phyloP scores from a whole-genome alignment of 1,139 yeast species.

The Saccharomyces hybrid region DNA sequence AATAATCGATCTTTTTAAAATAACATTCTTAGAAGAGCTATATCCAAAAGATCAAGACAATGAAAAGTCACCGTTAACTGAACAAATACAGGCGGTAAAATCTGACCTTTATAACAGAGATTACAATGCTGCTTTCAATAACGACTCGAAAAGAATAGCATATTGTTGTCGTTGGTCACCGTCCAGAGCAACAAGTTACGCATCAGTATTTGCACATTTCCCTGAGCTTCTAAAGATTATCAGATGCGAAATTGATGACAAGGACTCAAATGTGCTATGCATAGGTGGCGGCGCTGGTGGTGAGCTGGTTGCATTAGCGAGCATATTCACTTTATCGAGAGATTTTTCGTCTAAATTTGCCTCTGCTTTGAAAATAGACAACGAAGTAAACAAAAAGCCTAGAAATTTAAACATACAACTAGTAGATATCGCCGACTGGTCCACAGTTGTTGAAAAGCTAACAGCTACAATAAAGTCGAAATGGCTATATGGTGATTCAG shows the following conservation, averaged over 20 bases:
- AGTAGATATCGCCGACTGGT: slow-evolving; percentile 79
- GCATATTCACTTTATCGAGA: slow-evolving; percentile 43
- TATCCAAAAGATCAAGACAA: slow-evolving; percentile 25
- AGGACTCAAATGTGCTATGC: slow-evolving; percentile 40
- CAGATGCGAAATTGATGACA: slow-evolving; percentile 10
- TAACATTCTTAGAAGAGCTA: slow-evolving; percentile 41
- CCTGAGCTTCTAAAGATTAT: slow-evolving; percentile 38
- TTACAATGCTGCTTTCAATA: slow-evolving; percentile 60
- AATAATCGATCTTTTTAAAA: slow-evolving; percentile 44
- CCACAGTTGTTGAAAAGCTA: slow-evolving; percentile 41
- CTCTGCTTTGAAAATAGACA: slow-evolving; percentile 11
- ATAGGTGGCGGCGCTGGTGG: slow-evolving; percentile 92
- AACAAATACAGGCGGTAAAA: slow-evolving; percentile 60
- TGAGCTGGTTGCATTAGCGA: slow-evolving; percentile 63
- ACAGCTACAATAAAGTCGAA: slow-evolving; percentile 38
- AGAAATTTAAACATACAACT: slow-evolving; percentile 42
- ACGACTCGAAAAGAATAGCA: slow-evolving; percentile 59
- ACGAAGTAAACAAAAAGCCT: slow-evolving; percentile 25
- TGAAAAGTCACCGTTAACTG: slow-evolving; percentile 31
- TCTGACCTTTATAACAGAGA: slow-evolving; percentile 61
- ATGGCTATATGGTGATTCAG: slow-evolving; percentile 42
- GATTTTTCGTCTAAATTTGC: slow-evolving; percentile 31
- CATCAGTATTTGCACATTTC: slow-evolving; percentile 53
- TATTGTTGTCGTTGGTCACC: slow-evolving; percentile 86
- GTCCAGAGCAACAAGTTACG: slow-evolving; percentile 66